Percentiles rank a stretch among this genome's conserved stretches.
These are phyloP conservation scores for Cladophialophora exuberans DNA, from an alignment of 2,329 filamentous ascomycete species.

Conservation along the genomic window DNA sequence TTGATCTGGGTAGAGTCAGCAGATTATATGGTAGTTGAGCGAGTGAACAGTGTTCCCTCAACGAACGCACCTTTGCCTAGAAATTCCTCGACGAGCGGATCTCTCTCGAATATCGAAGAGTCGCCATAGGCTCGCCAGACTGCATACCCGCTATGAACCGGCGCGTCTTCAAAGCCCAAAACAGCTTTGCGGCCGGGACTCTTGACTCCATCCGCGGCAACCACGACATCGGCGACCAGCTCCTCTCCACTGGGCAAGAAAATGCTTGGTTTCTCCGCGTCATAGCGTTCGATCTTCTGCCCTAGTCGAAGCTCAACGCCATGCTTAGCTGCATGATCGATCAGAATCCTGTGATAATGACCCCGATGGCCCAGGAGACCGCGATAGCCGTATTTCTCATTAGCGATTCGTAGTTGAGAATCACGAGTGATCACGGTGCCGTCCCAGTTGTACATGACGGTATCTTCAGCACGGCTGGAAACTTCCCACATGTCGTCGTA, in stretches of 20 bases:
- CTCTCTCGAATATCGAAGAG: constrained; percentile 30
- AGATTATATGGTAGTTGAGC: neutral
- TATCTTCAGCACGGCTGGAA: constrained; percentile 31
- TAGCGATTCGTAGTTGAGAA: constrained; percentile 19
- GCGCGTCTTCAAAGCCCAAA: constrained; percentile 39
- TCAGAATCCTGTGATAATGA: constrained; percentile 39
- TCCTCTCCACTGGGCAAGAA: constrained; percentile 29
- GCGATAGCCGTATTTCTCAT: constrained; percentile 8
- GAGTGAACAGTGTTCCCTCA: neutral
- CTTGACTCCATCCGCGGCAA: constrained; percentile 50
- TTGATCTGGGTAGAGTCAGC: neutral
- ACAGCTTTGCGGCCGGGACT: constrained; percentile 37
- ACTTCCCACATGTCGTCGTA: constrained; percentile 33
- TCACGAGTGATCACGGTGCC: constrained; percentile 32
- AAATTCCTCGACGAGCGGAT: constrained; percentile 10
- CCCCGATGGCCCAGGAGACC: constrained; percentile 40
- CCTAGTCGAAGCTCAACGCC: constrained; percentile 38
- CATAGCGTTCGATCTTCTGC: constrained; percentile 36
- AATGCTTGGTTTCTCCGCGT: constrained; percentile 35
- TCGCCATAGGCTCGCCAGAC: constrained; percentile 36
- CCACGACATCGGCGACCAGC: constrained; percentile 39
- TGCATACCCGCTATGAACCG: constrained; percentile 38
- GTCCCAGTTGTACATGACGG: constrained; percentile 34
- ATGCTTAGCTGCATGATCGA: constrained; percentile 33
- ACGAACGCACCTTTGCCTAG: constrained; percentile 8